Conservation (phyloP, 257 asterid species). For the Nicotiana benthamiana region DNA sequence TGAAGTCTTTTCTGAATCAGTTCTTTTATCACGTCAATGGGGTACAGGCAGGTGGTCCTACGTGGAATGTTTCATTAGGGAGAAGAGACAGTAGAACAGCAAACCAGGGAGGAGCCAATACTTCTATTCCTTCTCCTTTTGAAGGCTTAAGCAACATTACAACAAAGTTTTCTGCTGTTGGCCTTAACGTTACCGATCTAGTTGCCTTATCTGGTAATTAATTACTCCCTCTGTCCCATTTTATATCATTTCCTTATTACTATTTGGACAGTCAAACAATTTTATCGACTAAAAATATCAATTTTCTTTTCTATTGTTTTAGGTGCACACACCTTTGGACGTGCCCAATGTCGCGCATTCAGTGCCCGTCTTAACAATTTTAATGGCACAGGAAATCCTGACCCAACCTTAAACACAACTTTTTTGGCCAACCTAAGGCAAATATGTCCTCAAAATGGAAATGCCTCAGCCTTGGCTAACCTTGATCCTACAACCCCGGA, state of each 20-base stretch:
- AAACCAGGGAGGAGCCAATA: constrained; percentile 48
- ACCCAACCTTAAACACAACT: constrained; percentile 47
- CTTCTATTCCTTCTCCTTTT: constrained; percentile 45
- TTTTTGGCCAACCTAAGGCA: constrained; percentile 33
- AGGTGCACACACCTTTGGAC: constrained; percentile 76
- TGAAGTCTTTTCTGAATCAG: neutral
- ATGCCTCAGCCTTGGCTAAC: constrained; percentile 26
- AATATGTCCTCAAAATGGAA: constrained; percentile 48
- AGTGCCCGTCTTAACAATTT: constrained; percentile 42
- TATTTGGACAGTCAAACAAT: too few species aligned
- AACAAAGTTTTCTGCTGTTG: constrained; percentile 45
- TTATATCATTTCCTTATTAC: too few species aligned
- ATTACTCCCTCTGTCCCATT: neutral
- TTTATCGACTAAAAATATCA: neutral
- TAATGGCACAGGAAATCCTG: constrained; percentile 43
- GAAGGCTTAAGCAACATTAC: constrained; percentile 43
- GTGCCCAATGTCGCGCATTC: constrained; percentile 43
- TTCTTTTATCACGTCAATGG: neutral
- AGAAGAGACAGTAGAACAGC: constrained; percentile 58
- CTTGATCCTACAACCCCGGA: constrained; percentile 43
- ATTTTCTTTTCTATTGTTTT: neutral
- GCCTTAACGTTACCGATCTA: constrained; percentile 38
- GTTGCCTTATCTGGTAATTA: constrained; percentile 55
- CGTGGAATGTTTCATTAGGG: constrained; percentile 55
- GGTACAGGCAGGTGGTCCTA: constrained; percentile 57